Base-by-base conservation (phyloP, 805 yeast genomes). In the Zygosaccharomyces siamensis region DNA sequence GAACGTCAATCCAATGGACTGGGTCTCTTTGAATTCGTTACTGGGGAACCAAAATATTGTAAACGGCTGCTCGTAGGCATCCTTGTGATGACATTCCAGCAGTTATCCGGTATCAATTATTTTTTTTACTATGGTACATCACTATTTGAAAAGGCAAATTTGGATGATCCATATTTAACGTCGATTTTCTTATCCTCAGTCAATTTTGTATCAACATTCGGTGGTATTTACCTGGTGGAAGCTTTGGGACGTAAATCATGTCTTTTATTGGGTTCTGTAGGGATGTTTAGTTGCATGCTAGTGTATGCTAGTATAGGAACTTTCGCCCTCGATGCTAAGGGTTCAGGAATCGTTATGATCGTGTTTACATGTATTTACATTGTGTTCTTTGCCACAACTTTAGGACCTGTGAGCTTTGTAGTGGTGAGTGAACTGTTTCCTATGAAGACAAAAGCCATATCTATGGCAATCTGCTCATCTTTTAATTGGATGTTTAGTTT, bases 391-490 rank as follows among this genome's bases (percentile, higher is more conserved):
- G 89, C 90, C 3, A 74, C 80, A 23, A 80, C 89, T n/a, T 80
- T 87, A 83, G 89, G 87, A 36, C 87, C 89, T 49, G 79, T 81
- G 53, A 79, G 80, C 32, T 83, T 76, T 69, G 81, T 81, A 42
- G 74, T 83, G 52, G 79, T 82, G 21, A 77, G 86, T 39, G 90
- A 84, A 66, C 69, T 82, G 39, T 84, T 79, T 66, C 88, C 88
- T 52, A 72, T 80, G 54, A 78, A 83, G 70, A 79, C 82, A 56
- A 78, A 81, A 67, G 77, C 79, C 44, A 58, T 63, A 3, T 76
- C 80, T 8, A 81, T 83, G 81, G 78, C 84, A 18, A 73, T 80
- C 56, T 83, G 86, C 43, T 73, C 82, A 26, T 81, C 81, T 28
- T 77, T 83, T 42, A 81, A 81, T 65, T 82, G 88, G 88, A 50